Conservation (phyloP, 495 filamentous ascomycete genomes). For the Xylaria telfairii region DNA sequence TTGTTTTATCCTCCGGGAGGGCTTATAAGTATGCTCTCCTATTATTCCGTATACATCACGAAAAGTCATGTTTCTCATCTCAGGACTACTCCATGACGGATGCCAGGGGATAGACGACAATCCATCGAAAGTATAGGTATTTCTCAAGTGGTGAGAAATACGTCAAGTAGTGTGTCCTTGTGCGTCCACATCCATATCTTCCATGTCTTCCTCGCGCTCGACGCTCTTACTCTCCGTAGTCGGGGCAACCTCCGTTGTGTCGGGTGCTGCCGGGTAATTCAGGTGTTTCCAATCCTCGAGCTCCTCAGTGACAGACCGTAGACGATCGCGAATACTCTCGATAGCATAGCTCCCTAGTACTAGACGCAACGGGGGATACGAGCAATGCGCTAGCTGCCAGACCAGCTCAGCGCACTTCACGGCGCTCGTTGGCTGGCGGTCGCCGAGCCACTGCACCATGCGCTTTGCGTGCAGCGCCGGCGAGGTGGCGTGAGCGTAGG, state of each 20-base stretch:
- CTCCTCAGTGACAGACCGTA: slow-evolving; percentile 92
- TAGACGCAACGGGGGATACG: slow-evolving; percentile 83
- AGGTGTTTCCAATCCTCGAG: slow-evolving; percentile 90
- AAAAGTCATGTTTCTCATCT: background rate
- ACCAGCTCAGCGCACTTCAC: slow-evolving; percentile 94
- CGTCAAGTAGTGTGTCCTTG: slow-evolving; percentile 26
- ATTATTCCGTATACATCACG: background rate
- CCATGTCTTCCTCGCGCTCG: slow-evolving; percentile 40
- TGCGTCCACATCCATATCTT: slow-evolving; percentile 35
- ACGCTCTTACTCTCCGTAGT: slow-evolving; percentile 31
- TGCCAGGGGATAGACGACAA: background rate
- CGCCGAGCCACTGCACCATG: slow-evolving; percentile 94
- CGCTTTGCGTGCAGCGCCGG: slow-evolving; percentile 89
- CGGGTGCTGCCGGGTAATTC: slow-evolving; percentile 58
- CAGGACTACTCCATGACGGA: background rate
- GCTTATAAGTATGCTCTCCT: background rate
- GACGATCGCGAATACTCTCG: slow-evolving; percentile 88
- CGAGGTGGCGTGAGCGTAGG: slow-evolving; percentile 75
- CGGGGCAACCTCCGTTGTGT: slow-evolving; percentile 6
- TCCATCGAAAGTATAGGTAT: background rate
- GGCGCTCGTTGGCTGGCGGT: slow-evolving; percentile 88
- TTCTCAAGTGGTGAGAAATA: background rate
- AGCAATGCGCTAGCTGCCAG: slow-evolving; percentile 95
- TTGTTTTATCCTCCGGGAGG: background rate
- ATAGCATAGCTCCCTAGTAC: slow-evolving; percentile 92